These are phyloP conservation scores for Meyerozyma carpophila DNA, from an alignment of 1,139 yeast genomes.

Conservation along the genomic window DNA sequence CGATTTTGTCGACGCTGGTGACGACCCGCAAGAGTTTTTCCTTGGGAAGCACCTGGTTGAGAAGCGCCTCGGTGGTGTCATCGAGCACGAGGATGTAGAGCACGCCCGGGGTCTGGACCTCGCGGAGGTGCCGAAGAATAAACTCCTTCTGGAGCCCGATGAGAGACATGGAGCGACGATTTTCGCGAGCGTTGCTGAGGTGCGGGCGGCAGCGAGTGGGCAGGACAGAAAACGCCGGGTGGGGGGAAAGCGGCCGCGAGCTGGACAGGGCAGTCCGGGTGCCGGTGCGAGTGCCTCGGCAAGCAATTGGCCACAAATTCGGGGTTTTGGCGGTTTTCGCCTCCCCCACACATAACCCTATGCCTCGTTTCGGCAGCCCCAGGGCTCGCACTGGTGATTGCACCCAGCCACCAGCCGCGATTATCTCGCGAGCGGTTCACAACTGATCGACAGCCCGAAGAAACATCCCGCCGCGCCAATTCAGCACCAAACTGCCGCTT, in stretches of 20 bases:
- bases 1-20: conserved; percentile 37
- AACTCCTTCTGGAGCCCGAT: conserved; percentile 31
- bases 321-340: too few relatives aligned
- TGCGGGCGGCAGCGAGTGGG: neutral
- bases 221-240: too few relatives aligned
- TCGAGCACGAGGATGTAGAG: conserved; percentile 37
- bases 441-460: too few relatives aligned
- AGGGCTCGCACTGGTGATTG: too few relatives aligned
- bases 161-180: conserved; percentile 23
- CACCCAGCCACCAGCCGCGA: too few relatives aligned
- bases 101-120: conserved; percentile 27
- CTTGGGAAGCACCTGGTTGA: conserved; percentile 31
- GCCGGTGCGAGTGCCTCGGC: too few relatives aligned
- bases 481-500: too few relatives aligned
- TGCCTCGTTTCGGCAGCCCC: too few relatives aligned
- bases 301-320: too few relatives aligned
- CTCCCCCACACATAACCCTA: too few relatives aligned
- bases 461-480: too few relatives aligned
- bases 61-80: conserved; percentile 29
- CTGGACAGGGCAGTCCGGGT: neutral
- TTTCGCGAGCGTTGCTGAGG: neutral
- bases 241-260: neutral
- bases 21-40: conserved; percentile 37
- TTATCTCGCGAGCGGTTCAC: too few relatives aligned
- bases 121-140: conserved; percentile 29